phyloP scores from a whole-genome alignment of 1,139 yeast species.

The Debaryomyces sp. region DNA sequence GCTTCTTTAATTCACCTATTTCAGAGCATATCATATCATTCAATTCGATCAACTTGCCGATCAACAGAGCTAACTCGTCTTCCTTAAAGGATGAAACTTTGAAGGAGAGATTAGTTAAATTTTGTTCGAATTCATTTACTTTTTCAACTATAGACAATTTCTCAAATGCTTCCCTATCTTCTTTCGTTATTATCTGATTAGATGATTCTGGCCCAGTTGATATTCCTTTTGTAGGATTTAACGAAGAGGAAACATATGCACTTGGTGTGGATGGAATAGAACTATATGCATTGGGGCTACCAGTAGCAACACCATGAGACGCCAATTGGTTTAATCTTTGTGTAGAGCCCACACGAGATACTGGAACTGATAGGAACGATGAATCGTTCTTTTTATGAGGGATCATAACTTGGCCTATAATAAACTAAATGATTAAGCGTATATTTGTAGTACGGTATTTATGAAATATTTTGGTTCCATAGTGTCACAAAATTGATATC shows the following conservation, averaged over 20 bases:
- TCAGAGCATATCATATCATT: conserved; percentile 31
- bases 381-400: conserved; percentile 25
- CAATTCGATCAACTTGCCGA: conserved; percentile 30
- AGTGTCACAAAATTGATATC: conserved; percentile 4
- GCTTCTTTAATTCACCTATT: conserved; percentile 32
- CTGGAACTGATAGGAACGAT: conserved; percentile 26
- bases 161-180: conserved; percentile 31
- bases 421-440: not conserved
- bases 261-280: conserved; percentile 36
- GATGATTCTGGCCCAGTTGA: conserved; percentile 23
- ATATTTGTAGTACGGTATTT: not conserved
- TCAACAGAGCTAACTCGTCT: conserved; percentile 27
- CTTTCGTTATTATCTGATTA: conserved; percentile 19
- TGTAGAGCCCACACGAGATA: conserved; percentile 33
- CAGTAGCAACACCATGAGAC: conserved; percentile 12
- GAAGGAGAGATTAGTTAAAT: conserved; percentile 27
- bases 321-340: conserved; percentile 31
- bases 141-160: conserved; percentile 32
- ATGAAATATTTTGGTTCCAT: not conserved
- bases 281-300: conserved; percentile 17
- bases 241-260: conserved; percentile 38
- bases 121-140: conserved; percentile 30
- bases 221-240: conserved; percentile 38
- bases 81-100: conserved; percentile 40
- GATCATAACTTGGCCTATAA: conserved; percentile 14